phyloP scores from a whole-genome alignment of 352 stramenopile species.

The Phytophthora cactorum region DNA sequence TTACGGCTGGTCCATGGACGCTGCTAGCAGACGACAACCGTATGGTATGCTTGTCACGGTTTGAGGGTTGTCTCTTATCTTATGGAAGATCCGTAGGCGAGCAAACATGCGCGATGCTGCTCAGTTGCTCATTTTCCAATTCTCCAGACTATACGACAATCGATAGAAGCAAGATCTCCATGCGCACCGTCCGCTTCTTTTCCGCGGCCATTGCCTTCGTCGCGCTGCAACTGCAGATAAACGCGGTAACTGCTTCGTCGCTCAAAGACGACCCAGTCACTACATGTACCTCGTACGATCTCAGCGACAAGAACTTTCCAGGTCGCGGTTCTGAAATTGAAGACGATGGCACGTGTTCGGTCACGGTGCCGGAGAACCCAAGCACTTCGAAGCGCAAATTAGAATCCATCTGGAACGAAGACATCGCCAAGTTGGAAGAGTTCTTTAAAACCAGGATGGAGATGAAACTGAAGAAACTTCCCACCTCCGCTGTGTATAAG shows the following conservation, averaged over 20 bases:
- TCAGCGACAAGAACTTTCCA: slow-evolving; percentile 8
- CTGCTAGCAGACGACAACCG: no score
- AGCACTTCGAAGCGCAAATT: background rate
- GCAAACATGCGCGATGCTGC: no score
- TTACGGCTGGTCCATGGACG: no score
- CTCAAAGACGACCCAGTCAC: slow-evolving; percentile 8
- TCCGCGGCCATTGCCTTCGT: background rate
- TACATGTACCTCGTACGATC: slow-evolving; percentile 7
- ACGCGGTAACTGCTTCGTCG: slow-evolving; percentile 2
- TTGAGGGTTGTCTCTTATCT: no score
- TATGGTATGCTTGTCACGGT: no score
- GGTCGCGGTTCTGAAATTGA: slow-evolving; percentile 4
- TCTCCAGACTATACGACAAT: no score
- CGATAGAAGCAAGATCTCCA: background rate
- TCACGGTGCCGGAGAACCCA: background rate
- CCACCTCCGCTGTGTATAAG: background rate
- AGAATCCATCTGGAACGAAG: background rate
- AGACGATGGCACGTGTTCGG: background rate
- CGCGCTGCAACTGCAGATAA: slow-evolving; percentile 6
- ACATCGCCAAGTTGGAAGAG: background rate
- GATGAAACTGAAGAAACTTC: background rate
- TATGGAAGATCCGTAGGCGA: no score
- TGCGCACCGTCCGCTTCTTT: background rate
- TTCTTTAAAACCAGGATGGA: background rate
- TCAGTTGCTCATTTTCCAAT: no score